Conservation (phyloP, 2,329 filamentous ascomycete genomes). For the Amphichorda felina region DNA sequence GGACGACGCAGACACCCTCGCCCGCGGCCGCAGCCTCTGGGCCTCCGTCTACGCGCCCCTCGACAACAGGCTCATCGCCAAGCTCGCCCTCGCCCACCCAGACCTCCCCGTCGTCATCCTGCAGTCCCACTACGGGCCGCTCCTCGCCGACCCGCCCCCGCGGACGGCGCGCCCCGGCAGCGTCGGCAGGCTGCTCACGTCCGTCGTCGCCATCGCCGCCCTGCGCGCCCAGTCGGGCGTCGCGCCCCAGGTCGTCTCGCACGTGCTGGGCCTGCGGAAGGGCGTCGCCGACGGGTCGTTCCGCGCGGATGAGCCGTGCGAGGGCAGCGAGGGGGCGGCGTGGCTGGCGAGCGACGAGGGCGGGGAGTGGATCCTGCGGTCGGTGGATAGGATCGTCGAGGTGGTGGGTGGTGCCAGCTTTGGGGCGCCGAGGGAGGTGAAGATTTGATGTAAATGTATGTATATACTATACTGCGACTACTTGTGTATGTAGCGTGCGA, state of each 20-base stretch:
- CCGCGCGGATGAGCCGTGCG: slow-evolving; percentile 22
- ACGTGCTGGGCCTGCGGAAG: slow-evolving; percentile 72
- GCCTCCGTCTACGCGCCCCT: slow-evolving; percentile 66
- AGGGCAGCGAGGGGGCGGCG: slow-evolving; percentile 16
- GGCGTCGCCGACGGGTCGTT: slow-evolving; percentile 56
- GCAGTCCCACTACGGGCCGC: slow-evolving; percentile 57
- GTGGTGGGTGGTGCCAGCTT: slow-evolving; percentile 30
- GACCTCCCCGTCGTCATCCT: slow-evolving; percentile 75
- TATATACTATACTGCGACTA: too few species aligned
- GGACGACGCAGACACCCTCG: slow-evolving; percentile 40
- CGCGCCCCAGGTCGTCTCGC: slow-evolving; percentile 68
- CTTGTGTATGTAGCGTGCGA: too few species aligned
- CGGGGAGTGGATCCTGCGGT: slow-evolving; percentile 30
- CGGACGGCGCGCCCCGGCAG: slow-evolving; percentile 26
- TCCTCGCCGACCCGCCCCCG: slow-evolving; percentile 55
- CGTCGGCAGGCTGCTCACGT: slow-evolving; percentile 63
- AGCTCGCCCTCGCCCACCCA: slow-evolving; percentile 62
- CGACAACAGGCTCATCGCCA: slow-evolving; percentile 56
- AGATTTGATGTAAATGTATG: background rate
- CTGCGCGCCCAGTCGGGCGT: slow-evolving; percentile 71
- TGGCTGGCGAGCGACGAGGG: slow-evolving; percentile 34
- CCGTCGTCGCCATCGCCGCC: slow-evolving; percentile 61
- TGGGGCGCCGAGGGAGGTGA: slow-evolving; percentile 9
- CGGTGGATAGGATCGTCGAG: slow-evolving; percentile 30
- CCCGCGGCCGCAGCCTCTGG: slow-evolving; percentile 58